Evolutionary conservation across 1,284 basidiomycete genomes (phyloP), one percentile per base, ranked within the genome.

Genomic region (Xerocomus nothofagi): DNA sequence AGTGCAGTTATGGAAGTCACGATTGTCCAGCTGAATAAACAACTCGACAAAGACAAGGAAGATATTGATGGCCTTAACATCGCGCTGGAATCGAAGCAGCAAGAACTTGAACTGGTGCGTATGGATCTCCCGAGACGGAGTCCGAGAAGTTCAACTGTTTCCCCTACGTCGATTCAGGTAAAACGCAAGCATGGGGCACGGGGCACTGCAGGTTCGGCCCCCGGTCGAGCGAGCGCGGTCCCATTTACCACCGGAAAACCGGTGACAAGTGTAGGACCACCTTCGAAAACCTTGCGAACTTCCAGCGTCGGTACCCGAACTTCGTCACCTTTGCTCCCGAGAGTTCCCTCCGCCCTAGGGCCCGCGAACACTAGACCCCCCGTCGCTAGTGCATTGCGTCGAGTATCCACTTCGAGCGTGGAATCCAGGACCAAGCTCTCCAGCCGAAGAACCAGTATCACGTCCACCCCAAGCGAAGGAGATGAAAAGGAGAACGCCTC

Each of bases 51-150:
- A 61, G 79, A 88, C 50, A 84, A 84, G 61, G 88, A 93, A 45
- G 91, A 93, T 65, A 70, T 88, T 37, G 72, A 81, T 46, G 87
- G 89, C 32, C 71, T 94, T 55, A 93, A 93, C 61, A 88, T 92
- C 36, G 92, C 91, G 0, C 69, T 94, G 51, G 90, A 93, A 67
- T 84, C 90, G 20, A 94, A 94, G 70, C 92, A 94, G 62, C 90
- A 93, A 63, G 91, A 94, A 65, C 73, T 95, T 21, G 91, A 93
- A 63, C 65, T 92, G 70, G 92, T 94, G 49, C 57, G 86, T 76
- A 53, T 47, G 50, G 10, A 37, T 34, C 18, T 4, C 9, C 26
- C 7, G 9, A 27, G 8, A 29, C 14, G 6, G 10, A 29, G 37
- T 37, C 12, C 30, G 27, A 27, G 10, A 34, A 8, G 17, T n/a